Conservation (phyloP, 2,329 filamentous ascomycete genomes). For the Botrytis squamosa region DNA sequence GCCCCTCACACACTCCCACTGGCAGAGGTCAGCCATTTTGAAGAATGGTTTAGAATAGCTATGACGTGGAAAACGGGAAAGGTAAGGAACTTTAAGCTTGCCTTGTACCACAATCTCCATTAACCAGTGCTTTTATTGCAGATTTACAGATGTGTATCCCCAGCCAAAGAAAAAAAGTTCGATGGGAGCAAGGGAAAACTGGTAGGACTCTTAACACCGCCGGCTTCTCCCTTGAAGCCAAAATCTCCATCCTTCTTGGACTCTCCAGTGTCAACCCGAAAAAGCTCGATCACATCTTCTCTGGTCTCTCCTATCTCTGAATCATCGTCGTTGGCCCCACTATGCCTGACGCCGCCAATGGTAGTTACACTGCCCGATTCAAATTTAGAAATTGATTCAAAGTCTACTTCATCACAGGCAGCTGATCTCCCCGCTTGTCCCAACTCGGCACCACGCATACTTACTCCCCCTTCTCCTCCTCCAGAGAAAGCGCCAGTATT, state of each 20-base stretch:
- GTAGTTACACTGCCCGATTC: not conserved
- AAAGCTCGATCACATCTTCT: not conserved
- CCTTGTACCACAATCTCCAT: not conserved
- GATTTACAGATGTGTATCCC: not conserved
- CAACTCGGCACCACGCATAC: not conserved
- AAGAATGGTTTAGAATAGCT: constrained; percentile 23
- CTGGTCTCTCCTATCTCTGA: not conserved
- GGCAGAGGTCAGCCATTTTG: constrained; percentile 16
- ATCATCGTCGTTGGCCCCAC: not conserved
- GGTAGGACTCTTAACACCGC: not conserved
- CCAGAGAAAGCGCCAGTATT: constrained; percentile 22
- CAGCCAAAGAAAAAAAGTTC: not conserved
- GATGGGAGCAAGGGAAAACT: not conserved
- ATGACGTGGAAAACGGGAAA: constrained; percentile 21
- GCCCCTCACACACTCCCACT: not conserved
- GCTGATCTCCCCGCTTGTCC: not conserved
- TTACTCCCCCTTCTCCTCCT: not conserved
- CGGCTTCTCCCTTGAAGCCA: constrained; percentile 4
- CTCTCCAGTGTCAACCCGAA: not conserved
- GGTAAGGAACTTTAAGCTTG: not conserved
- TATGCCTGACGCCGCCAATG: not conserved
- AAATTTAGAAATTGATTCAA: too few species aligned
- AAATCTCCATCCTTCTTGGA: not conserved
- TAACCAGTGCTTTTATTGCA: not conserved
- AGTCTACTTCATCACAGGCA: not conserved